Evolutionary conservation across 192 early-diverging fungal species (phyloP), one percentile per base, ranked within the genome.

Genomic region (Coemansia sp.): DNA sequence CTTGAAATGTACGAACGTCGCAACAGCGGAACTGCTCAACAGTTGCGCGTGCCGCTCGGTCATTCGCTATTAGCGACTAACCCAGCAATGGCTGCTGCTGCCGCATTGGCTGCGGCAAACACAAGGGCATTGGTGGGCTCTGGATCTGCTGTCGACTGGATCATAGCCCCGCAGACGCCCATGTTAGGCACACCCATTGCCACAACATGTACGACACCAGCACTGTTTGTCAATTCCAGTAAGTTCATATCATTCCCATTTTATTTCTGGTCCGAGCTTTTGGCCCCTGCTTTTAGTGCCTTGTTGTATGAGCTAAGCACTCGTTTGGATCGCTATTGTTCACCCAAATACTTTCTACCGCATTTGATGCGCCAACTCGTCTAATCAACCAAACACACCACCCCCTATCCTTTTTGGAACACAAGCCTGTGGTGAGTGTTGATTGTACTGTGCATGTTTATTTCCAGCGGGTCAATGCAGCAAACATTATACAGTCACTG

Each of bases 141-240:
- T 19, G 14, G n/a, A 12, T 12, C 14, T 17, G 39, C 21, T n/a
- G 52, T 56, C 24, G 54, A 50, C 29, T 21, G 17, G 29, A 1
- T 22, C 4, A 39, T 63, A 32, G 15, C 32, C 10, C 8, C 56
- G 14, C 54, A 41, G 47, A 11, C 24, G 8, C 58, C 58, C 23
- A 29, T 47, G 11, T 2, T 53, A 23, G 53, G 57, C 22, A 22
- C 23, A 15, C 59, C 63, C 2, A 64, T 79, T 24, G 64, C 70
- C 11, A 73, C 76, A 2, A 73, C 60, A 19, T 56, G 64, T 14
- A 79, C 76, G 19, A 73, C 76, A 2, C 76, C 76, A 2, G 76
- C 76, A 21, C 58, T 79, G 25, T 79, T 79, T 64, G 71, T 79
- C 11, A 70, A 53, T 19, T 15, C 60, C 41, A 67, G 70, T 43